Evolutionary conservation across 176 grass and related monocot species (phyloP).

Genomic region (Eragrostis curvula): DNA sequence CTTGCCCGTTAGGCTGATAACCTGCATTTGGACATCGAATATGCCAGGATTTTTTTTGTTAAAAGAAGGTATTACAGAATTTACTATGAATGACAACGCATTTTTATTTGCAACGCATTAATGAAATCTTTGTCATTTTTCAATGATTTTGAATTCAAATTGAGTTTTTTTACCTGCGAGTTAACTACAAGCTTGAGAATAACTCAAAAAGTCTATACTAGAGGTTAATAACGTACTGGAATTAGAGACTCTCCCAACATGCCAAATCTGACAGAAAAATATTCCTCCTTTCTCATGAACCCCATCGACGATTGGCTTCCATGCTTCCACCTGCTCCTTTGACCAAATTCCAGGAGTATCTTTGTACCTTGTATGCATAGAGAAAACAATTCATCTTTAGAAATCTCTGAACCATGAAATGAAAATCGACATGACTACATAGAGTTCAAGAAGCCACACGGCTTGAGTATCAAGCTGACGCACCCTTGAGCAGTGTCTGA

Average conservation of each 20-base stretch:
- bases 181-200: neutral
- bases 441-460: slow-evolving; percentile 16
- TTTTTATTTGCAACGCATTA: neutral
- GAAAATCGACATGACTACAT: neutral
- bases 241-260: slow-evolving; percentile 62
- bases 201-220: neutral
- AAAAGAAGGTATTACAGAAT: neutral
- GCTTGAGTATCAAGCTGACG: slow-evolving; percentile 19
- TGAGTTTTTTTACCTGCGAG: neutral
- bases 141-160: slow-evolving; percentile 12
- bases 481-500: slow-evolving; percentile 81
- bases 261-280: slow-evolving; percentile 79
- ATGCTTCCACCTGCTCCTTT: slow-evolving; percentile 71
- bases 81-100: neutral
- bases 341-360: slow-evolving; percentile 72
- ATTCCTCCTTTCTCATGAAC: slow-evolving; percentile 62
- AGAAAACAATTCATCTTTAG: slow-evolving; percentile 4
- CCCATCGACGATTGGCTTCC: slow-evolving; percentile 66
- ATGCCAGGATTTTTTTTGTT: neutral
- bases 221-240: slow-evolving; percentile 42
- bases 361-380: slow-evolving; percentile 51
- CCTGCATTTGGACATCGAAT: slow-evolving; percentile 24
- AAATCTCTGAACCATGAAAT: neutral
- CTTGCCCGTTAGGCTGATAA: slow-evolving; percentile 64
- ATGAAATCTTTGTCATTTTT: neutral